phyloP scores from a whole-genome alignment of 495 filamentous ascomycete species.

The Haplographium delicatum region DNA sequence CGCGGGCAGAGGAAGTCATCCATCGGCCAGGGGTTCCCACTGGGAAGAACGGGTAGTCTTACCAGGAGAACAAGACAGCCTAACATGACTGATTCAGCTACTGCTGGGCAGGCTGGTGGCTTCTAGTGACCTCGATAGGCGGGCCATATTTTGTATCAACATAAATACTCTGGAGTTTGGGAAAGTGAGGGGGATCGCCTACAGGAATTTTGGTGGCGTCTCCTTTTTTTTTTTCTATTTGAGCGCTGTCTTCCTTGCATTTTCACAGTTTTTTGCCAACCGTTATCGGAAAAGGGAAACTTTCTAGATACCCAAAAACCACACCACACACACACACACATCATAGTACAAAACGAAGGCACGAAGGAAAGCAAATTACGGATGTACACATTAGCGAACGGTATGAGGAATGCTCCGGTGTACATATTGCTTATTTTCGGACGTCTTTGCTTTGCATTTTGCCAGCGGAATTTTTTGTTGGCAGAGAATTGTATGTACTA shows the following conservation, averaged over 20 bases:
- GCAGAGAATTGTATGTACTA: not conserved
- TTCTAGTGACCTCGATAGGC: conserved; percentile 10
- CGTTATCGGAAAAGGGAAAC: conserved; percentile 16
- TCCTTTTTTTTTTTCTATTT: conserved; percentile 1
- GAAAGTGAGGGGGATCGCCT: not conserved
- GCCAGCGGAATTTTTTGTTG: not conserved
- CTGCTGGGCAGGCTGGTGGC: conserved; percentile 11
- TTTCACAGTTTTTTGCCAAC: conserved; percentile 7
- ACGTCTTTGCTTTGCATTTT: conserved; percentile 5
- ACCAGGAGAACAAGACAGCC: conserved; percentile 17
- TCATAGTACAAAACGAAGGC: conserved; percentile 7
- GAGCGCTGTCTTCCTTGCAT: not conserved
- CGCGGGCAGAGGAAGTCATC: conserved; percentile 27
- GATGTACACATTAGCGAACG: conserved; percentile 5
- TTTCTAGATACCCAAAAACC: conserved; percentile 14
- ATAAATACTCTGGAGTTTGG: conserved; percentile 8
- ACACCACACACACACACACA: not conserved
- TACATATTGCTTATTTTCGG: conserved; percentile 13
- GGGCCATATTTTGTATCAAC: not conserved
- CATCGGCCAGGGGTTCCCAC: conserved; percentile 14
- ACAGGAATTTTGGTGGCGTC: not conserved
- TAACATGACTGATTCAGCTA: conserved; percentile 1
- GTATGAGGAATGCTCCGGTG: conserved; percentile 5
- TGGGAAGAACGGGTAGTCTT: conserved; percentile 22
- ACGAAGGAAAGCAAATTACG: conserved; percentile 6